These are phyloP conservation scores for Mercurialis annua DNA, from an alignment of 345 rosid species.

Conservation along the genomic window DNA sequence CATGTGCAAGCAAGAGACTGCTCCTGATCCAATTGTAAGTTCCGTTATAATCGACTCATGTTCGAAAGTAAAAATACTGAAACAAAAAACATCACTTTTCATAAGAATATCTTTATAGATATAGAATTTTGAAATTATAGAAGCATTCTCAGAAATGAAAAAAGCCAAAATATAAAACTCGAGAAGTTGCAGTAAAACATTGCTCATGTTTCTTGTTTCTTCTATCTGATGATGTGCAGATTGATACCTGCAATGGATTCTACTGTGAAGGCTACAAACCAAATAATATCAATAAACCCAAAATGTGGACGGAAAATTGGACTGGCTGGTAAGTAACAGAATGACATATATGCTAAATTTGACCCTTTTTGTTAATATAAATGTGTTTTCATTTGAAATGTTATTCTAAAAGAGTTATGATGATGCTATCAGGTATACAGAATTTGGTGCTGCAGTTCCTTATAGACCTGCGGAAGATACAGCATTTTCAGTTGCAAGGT, in stretches of 20 bases:
- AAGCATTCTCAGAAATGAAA: no score
- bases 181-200: no score
- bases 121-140: no score
- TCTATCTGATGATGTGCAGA: slow-evolving; percentile 18
- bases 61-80: no score
- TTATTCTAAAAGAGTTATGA: no score
- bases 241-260: slow-evolving; percentile 42
- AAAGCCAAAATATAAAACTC: no score
- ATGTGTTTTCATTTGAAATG: neutral
- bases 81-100: neutral
- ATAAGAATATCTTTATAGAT: neutral
- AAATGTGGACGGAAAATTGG: slow-evolving; percentile 47
- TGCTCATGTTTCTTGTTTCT: neutral
- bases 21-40: slow-evolving; percentile 42
- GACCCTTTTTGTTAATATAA: neutral
- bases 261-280: slow-evolving; percentile 42
- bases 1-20: slow-evolving; percentile 55
- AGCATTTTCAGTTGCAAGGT: slow-evolving; percentile 46
- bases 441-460: slow-evolving; percentile 40
- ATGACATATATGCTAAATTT: neutral
- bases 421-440: slow-evolving; percentile 31
- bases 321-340: slow-evolving; percentile 29
- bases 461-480: slow-evolving; percentile 44
- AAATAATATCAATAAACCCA: slow-evolving; percentile 36
- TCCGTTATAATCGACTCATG: no score